phyloP scores from a whole-genome alignment of 805 yeast species.

The Candida pini region DNA sequence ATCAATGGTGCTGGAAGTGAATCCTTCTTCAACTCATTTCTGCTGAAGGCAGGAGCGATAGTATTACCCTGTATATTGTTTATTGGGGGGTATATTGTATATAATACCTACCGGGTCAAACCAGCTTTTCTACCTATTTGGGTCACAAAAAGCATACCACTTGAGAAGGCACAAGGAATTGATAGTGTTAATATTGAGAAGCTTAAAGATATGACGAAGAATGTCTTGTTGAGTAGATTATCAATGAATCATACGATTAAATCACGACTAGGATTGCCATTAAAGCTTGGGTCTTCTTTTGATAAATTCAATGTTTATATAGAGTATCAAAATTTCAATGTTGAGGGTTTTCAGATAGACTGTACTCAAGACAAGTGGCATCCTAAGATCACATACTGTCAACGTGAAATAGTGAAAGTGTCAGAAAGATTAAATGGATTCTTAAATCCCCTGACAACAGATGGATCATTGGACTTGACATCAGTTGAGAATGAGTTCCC shows the following conservation, averaged over 20 bases:
- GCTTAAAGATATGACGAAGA: conserved; percentile 20
- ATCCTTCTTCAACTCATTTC: too few species aligned
- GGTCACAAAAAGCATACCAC: conserved; percentile 22
- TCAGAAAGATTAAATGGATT: conserved; percentile 24
- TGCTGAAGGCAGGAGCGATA: too few species aligned
- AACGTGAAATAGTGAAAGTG: conserved; percentile 16
- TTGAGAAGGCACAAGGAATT: conserved; percentile 21
- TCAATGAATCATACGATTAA: conserved; percentile 27
- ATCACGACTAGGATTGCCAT: conserved; percentile 27
- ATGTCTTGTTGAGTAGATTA: conserved; percentile 22
- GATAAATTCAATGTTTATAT: conserved; percentile 26
- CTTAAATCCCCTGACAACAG: conserved; percentile 27
- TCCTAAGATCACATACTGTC: conserved; percentile 18
- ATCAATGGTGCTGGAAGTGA: too few species aligned
- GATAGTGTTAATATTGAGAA: conserved; percentile 25
- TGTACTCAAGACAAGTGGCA: conserved; percentile 25
- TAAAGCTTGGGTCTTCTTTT: conserved; percentile 21
- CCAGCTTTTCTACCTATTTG: conserved; percentile 30
- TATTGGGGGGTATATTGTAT: conserved; percentile 23
- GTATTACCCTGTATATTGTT: too few species aligned
- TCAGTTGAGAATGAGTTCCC: conserved; percentile 21
- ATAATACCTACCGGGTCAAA: conserved; percentile 23
- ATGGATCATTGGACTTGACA: conserved; percentile 15
- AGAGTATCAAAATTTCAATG: conserved; percentile 24
- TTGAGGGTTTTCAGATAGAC: conserved; percentile 29